Evolutionary conservation across 2,329 filamentous ascomycete genomes (phyloP), one percentile per base, ranked within the genome.

Genomic region (Samsoniella hepiali): DNA sequence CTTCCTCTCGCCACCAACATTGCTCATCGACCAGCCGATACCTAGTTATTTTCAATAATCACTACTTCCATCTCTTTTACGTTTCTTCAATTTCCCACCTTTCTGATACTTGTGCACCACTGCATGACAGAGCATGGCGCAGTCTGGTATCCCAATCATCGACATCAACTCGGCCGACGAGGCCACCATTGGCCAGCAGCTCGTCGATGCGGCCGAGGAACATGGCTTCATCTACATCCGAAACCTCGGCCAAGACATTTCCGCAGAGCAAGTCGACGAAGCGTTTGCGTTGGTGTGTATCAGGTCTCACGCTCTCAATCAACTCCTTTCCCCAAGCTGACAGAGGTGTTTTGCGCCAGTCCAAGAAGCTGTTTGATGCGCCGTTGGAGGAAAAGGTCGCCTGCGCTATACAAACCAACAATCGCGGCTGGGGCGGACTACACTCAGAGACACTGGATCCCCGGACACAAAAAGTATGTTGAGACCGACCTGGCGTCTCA

Each of bases 201-300:
- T 98, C 49, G 86, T 97, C 49, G 84, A 90, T 65, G 94, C 94
- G 1, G 93, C 93, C 2, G 85, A 87, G 44, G 87, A 88, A 61
- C 89, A 93, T 76, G 94, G 94, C 65, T 98, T 98, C 75, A 85
- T 97, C 65, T 98, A 95, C 73, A 87, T 98, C 70, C 88, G 87
- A 72, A 93, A 91, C 71, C 83, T 86, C 29, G 89, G 88, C 50
- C 80, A 82, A 13, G 86, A 89, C 65, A 91, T 97, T 55, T 79
- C 88, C 0, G 76, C 82, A 0, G 76, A 82, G 34, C 84, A 88
- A 60, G 86, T 97, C 47, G 82, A 90, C 10, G 78, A 81, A 51
- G 88, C 90, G 9, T 98, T 97, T 78, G 78, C 82, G 15, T 75
- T 96, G 72, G 93, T 95, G 79, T 69, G 77, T 69, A 13, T 22